Base-by-base conservation (phyloP, 805 yeast species). In the Saturnispora dispora region DNA sequence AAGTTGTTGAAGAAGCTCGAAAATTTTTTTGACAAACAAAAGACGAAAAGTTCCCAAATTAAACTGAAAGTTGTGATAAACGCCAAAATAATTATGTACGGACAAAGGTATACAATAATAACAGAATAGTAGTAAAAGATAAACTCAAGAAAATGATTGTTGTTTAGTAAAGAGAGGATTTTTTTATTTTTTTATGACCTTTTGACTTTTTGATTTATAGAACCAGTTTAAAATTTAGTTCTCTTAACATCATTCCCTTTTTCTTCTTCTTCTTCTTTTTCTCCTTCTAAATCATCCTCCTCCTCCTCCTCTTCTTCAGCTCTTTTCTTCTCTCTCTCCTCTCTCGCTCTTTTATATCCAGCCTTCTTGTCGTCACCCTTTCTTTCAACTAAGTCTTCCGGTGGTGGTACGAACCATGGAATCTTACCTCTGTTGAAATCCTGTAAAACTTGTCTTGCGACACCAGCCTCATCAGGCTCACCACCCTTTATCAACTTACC, bases 351-450 rank as follows among this genome's bases (percentile, higher is more conserved):
- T 67, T 76, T 78, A 57, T 72, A 70, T 45, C 69, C 70, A 2
- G 78, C 79, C 65, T 75, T 76, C 63, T 75, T 76, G 60, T 76
- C 83, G 52, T 71, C 82, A 11, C 82, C 86, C 28, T 73, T 73
- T 65, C 77, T 74, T 23, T 67, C 78, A 50, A 77, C 82, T 25
- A 71, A 76, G 55, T 80, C 86, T 58, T 82, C 78, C 41, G 98
- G 97, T 28, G 99, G 99, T 27, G 93, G 82, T 32, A 88, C 88
- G 66, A 91, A 91, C 99, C 99, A 91, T 23, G 99, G 99, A 51
- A 91, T 91, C 63, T 88, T 88, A 55, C 99, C 99, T 69, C 99
- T 79, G 70, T 89, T 91, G 75, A 91, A 91, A 67, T 91, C 99
- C 60, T 88, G 88, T 66, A 91, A 77, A 30, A 91, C 84, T 63